A percentile compares a stretch with the other conserved stretches of the same genome.
Evolutionary conservation across 2,329 filamentous ascomycete species (phyloP).

Genomic region (Cadophora malorum): DNA sequence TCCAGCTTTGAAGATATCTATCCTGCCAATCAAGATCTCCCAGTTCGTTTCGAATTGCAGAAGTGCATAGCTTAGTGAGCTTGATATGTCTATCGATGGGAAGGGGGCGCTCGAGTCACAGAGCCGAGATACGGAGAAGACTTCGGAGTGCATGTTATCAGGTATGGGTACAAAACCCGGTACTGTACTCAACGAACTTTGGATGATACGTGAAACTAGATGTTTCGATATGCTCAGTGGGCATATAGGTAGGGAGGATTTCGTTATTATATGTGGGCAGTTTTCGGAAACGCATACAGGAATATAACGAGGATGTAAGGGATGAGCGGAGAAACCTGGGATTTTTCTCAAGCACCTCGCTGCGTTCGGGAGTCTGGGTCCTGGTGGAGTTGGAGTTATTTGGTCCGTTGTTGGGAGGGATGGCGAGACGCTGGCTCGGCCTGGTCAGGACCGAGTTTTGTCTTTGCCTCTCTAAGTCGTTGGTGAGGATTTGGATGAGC

Average conservation of each 20-base stretch:
- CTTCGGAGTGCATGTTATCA: constrained; percentile 2
- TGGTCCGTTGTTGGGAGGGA: background rate
- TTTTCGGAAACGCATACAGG: constrained; percentile 5
- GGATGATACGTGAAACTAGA: constrained; percentile 9
- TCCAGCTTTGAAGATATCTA: background rate
- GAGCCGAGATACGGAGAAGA: background rate
- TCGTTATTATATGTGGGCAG: constrained; percentile 11
- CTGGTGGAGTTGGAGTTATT: background rate
- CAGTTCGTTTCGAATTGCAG: background rate
- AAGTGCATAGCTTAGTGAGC: constrained; percentile 16
- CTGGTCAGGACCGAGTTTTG: constrained; percentile 1
- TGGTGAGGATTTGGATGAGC: constrained; percentile 1
- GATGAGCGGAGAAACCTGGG: background rate
- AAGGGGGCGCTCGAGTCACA: background rate
- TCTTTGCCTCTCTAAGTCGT: background rate
- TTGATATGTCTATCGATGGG: background rate
- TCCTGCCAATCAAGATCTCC: background rate
- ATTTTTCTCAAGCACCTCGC: constrained; percentile 3
- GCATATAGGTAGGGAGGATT: constrained; percentile 22
- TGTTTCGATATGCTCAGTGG: constrained; percentile 23
- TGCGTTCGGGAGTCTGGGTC: background rate
- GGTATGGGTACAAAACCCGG: background rate
- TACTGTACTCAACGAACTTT: constrained; percentile 1
- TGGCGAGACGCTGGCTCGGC: constrained; percentile 5
- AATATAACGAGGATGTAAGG: background rate